Base-by-base conservation (phyloP, 2,329 filamentous ascomycete genomes). In the Ascochyta koolunga region DNA sequence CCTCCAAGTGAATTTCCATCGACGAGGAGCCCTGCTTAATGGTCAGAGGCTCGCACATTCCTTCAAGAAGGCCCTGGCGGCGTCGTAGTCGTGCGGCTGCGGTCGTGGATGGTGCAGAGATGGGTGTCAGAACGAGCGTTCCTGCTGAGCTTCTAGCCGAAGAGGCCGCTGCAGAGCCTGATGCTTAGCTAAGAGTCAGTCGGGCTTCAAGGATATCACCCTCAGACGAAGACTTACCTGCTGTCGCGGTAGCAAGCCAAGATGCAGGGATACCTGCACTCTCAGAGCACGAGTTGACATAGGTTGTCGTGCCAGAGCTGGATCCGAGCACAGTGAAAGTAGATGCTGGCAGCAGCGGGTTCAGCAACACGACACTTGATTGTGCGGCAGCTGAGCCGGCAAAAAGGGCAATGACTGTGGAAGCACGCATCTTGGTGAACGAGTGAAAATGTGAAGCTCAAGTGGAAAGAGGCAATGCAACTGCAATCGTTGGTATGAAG, bases 21-120 rank as follows among this genome's bases (percentile, higher is more conserved):
- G 61, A 65, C 37, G 57, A 59, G 2, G 59, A 18, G 5, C 65
- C 65, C 58, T 70, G 66, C 45, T 62, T 61, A n/a, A 70, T 44
- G 10, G 63, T 69, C 21, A 61, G 61, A 1, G 61, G 61, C 32
- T 61, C 62, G 48, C 65, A 68, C 27, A 61, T n/a, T n/a, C n/a
- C 22, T 16, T 38, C 31, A 16, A 55, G 48, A 11, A 37, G 21
- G 22, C 41, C 29, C 10, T 58, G 48, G 41, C 63, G 61, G 31
- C 60, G 63, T 25, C 62, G 65, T 27, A 64, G 41, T 29, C 54
- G 63, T 42, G 63, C 57, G 8, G 42, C 43, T n/a, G 54, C 41
- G 3, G 63, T 68, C 6, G 63, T 53, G 1, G 52, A 36, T 25
- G 66, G 59, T 4, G 52, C 29, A 9, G 43, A 37, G 18, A 55